Conservation (phyloP, 1,139 yeast species). For the Geotrichum carabidarum region DNA sequence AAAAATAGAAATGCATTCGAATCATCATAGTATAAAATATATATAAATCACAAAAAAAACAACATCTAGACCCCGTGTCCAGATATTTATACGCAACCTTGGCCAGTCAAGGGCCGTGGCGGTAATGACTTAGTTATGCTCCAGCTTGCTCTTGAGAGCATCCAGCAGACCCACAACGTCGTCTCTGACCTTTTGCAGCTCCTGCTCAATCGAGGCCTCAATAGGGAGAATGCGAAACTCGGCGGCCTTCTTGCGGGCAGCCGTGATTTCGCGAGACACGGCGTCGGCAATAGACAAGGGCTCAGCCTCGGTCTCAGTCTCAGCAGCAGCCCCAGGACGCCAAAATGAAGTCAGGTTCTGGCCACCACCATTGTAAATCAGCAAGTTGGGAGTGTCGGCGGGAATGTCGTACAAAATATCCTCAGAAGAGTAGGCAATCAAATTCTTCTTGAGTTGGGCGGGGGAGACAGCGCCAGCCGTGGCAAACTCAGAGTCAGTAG, state of each 20-base stretch:
- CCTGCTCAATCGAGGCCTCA: slow-evolving; percentile 22
- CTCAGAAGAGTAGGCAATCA: slow-evolving; percentile 73
- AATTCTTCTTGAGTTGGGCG: slow-evolving; percentile 79
- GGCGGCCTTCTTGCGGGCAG: slow-evolving; percentile 7
- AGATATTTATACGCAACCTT: too few species aligned
- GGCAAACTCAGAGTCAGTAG: slow-evolving; percentile 66
- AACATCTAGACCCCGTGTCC: not conserved
- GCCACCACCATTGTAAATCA: slow-evolving; percentile 93
- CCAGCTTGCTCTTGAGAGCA: slow-evolving; percentile 20
- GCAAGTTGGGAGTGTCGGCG: slow-evolving; percentile 76
- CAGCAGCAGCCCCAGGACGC: slow-evolving; percentile 31
- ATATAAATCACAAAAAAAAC: not conserved
- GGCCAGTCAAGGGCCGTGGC: not conserved
- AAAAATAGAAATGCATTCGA: not conserved
- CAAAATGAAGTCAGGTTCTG: slow-evolving; percentile 71
- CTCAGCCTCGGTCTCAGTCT: slow-evolving; percentile 20
- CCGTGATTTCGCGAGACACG: slow-evolving; percentile 24
- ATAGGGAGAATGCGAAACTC: slow-evolving; percentile 27
- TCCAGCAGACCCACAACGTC: slow-evolving; percentile 27
- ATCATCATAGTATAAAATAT: not conserved
- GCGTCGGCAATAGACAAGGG: slow-evolving; percentile 25
- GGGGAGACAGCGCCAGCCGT: slow-evolving; percentile 64
- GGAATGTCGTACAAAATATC: slow-evolving; percentile 67
- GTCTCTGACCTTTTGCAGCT: slow-evolving; percentile 24
- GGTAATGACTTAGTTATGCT: not conserved